Base-by-base conservation (phyloP, 768 basidiomycete genomes). In the Boletus speciosus region DNA sequence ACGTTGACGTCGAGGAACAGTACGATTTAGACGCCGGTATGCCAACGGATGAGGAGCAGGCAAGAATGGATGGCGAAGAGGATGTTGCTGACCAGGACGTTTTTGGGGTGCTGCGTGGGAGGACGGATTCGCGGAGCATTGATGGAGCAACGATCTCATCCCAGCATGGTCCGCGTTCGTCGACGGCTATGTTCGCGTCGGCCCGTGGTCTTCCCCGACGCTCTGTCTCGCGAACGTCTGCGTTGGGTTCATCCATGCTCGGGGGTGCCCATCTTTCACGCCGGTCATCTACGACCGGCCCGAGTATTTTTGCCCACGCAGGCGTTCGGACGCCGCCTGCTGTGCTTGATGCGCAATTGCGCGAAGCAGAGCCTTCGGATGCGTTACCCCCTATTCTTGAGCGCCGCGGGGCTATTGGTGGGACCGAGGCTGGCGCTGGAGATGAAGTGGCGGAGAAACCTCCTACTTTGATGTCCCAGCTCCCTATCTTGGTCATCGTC, bases 1-100 rank as follows among this genome's bases (percentile, higher is more conserved):
- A 96, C 55, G 92, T 87, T 31, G 94, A 96, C 65, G 88, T 90
- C 61, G 93, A 94, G 59, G 86, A 93, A 52, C 85, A 85, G 3
- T 89, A 88, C 55, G 75, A 77, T 55, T 70, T 72, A 16, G 79
- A 77, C 10, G 62, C 69, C 51, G 56, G 52, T 10, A 45, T 61
- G 39, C 52, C 44, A 7, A 42, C 49, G 9, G 70, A 64, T n/a
- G 68, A 71, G 38, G 66, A 66, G 11, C 61, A 59, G 8, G 51
- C 46, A 11, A 44, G 37, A 39, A 59, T 59, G 23, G 82, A 85
- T 61, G 75, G 72, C 11, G 85, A 84, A 41, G 82, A 80, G 48
- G 61, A 58, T 35, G 11, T 38, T 5, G 74, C 66, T 11, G 70
- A 61, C 2, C 72, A 73, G 4, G 73, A 76, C n/a, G 14, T 55